Base-by-base conservation (phyloP, 1,139 yeast species). In the Kodamaea sp. region DNA sequence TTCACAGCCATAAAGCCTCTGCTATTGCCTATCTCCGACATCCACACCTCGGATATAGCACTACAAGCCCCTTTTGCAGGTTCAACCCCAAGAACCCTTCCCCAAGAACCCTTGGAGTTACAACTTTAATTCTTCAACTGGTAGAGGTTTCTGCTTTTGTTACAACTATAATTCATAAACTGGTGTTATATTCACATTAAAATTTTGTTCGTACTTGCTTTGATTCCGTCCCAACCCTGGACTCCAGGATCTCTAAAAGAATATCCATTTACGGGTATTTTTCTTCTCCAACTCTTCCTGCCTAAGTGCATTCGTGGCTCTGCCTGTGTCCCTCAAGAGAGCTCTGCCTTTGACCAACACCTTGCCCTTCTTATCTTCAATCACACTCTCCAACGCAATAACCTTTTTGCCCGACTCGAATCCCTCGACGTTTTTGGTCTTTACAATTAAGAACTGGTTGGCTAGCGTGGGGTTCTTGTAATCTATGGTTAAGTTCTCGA, bases 401-500 rank as follows among this genome's bases (percentile, higher is more conserved):
- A 62, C 45, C 30, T 50, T 55, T 2, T 43, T 57, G 11, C 65
- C 61, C n/a, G 63, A 51, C 7, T 28, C 46, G 38, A 47, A 47
- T 16, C 49, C 47, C 45, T 35, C 57, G 43, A 43, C 63, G 57
- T 31, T 60, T 51, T 63, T 61, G 1, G 88, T 77, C 46, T 74
- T 78, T 11, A 90, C 69, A 2, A 85, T 73, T 28, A 89, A 68
- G 50, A 89, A 87, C 47, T 83, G 92, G 51, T 87, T 82, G 7
- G 94, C 92, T 40, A 83, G 57, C 0, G 95, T 80, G 2, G 97
- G 97, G 38, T 71, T 69, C 46, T 69, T 75, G 63, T 90, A 90
- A 31, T 70, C 66, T 11, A 86, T 57, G 8, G 72, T 63, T 32
- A 86, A 58, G 22, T 66, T 63, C 24, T 73, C 76, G 7, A 80